Evolutionary conservation across 345 rosid genomes (phyloP), one percentile per base, ranked within the genome.

Genomic region (Pistacia vera): DNA sequence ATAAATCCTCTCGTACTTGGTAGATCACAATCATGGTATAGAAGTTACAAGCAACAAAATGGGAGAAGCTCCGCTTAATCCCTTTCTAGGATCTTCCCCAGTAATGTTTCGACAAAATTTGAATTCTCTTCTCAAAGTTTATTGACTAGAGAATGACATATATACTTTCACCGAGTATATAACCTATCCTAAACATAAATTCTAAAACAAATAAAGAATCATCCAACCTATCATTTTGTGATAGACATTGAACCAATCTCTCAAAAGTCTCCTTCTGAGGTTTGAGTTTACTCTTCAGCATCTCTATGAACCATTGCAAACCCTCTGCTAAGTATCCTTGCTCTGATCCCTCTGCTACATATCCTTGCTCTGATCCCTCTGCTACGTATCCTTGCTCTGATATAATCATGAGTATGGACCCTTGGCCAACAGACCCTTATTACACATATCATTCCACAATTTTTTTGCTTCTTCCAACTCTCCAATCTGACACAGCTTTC

Each of bases 161-260:
- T 18, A 75, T 18, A 38, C 70, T 75, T 56, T 57, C 22, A 55
- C 65, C 28, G 38, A 73, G 52, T 60, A 55, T 58, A 68, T 84
- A 83, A 56, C 86, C 88, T 68, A 52, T 22, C 61, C 72, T 72
- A 10, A 71, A 12, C 85, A 85, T 77, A 18, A 10, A 38, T 33
- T 74, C 79, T 41, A 86, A 63, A 64, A 80, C 74, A 70, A 75
- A 55, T 33, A 85, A 75, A 70, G 83, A 84, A 80, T 82, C 86
- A 75, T 85, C 87, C 20, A 82, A 58, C 76, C 63, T 80, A 69
- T 71, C 75, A 28, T 55, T 75, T 74, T 81, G 44, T 2, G 64
- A 69, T 36, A 86, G 78, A 65, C 71, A 63, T 30, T n/a, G 33
- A 30, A 38, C 41, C 41, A 38, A 38, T 71, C 63, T 77, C 72